Base-by-base conservation (phyloP, 164 flowering plant species). In the Stephania cephalantha region DNA sequence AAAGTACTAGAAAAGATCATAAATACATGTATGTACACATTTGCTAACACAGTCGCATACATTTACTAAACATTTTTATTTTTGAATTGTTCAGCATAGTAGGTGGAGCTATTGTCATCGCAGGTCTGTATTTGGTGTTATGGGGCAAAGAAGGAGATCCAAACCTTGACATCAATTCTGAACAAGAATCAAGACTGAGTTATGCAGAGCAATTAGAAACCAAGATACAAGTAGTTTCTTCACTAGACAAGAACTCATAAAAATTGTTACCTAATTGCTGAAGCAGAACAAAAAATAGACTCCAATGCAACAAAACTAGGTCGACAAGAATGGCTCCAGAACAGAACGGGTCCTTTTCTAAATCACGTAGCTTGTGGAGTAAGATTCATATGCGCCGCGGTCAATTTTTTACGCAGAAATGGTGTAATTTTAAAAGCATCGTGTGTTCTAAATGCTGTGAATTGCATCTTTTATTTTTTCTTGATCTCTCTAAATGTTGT, bases 111-210 rank as follows among this genome's bases (percentile, higher is more conserved):
- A 78, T 88, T 45, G 91, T 86, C 50, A 88, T 91, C 61, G 5
- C 83, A 69, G 98, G 97, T 58, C 80, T 94, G 22, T 91, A 94
- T 82, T 71, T 90, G 83, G 83, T 91, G 46, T 63, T 90, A 58
- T 94, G 95, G 97, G 97, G 98, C 9, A 94, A 91, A 84, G 92
- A 90, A 81, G 82, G 75, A 11, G 93, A 87, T 66, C 75, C 78
- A 80, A 75, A 78, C 52, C 71, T 55, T 72, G 67, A 76, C 0
- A 75, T 42, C 50, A 75, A 83, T 66, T 74, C 78, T 73, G 67
- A 68, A 50, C 83, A 82, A 71, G 69, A 46, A 15, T 20, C 78
- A 29, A 46, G 48, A 45, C 12, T 61, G 31, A 45, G 45, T 17
- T 48, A 61, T 69, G 76, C 80, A 69, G 81, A 78, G 68, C 75